Conservation (phyloP, 176 grass and related monocot genomes). For the Zizania latifolia region DNA sequence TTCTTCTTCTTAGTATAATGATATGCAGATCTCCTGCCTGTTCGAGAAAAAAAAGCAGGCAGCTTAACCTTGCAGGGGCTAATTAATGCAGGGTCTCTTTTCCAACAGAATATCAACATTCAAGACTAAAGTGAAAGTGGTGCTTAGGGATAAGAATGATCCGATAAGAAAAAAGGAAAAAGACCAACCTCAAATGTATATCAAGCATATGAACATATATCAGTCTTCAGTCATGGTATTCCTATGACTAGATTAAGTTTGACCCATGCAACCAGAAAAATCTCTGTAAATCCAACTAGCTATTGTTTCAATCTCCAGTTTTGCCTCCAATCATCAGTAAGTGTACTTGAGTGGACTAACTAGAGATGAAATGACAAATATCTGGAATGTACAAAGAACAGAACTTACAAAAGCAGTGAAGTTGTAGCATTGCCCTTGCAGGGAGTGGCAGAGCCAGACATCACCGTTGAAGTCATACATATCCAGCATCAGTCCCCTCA, state of each 20-base stretch:
- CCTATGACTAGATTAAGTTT: not conserved
- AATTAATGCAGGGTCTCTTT: not conserved
- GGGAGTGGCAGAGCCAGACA: slow-evolving; percentile 93
- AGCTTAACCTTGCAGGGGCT: not conserved
- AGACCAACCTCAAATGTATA: not conserved
- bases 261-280: not conserved
- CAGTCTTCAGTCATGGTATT: not conserved
- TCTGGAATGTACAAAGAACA: not conserved
- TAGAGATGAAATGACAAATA: not conserved
- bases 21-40: no score
- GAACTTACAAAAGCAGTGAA: slow-evolving; percentile 91
- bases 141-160: not conserved
- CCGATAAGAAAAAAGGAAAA: not conserved
- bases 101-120: not conserved
- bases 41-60: no score
- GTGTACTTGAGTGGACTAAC: not conserved
- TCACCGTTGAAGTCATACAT: slow-evolving; percentile 91
- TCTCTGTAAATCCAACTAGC: not conserved
- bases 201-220: not conserved
- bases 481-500: slow-evolving; percentile 90
- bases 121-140: not conserved
- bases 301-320: not conserved
- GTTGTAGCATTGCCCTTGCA: slow-evolving; percentile 94
- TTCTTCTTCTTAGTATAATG: no score
- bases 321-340: no score